A percentile compares a stretch with the other conserved stretches of the same genome.
Evolutionary conservation across 106 monocot genomes (phyloP).

Genomic region (Vanilla planifolia): DNA sequence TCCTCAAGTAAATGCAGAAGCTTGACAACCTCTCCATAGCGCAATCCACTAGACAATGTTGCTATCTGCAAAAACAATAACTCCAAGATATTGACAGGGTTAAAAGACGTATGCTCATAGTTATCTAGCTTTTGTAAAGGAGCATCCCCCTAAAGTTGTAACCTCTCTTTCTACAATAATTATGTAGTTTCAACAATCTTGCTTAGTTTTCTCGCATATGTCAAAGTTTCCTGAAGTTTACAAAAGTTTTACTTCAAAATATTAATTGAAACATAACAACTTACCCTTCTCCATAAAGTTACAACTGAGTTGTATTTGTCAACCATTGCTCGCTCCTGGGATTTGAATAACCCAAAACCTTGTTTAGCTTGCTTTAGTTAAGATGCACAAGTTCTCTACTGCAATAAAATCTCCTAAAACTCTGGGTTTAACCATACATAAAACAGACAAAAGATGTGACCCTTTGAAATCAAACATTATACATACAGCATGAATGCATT

Average conservation of each 20-base stretch:
- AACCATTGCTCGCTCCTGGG: constrained; percentile 57
- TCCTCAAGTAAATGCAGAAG: constrained; percentile 73
- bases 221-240: too few species aligned
- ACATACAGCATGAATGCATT: not conserved
- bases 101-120: too few species aligned
- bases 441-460: not conserved
- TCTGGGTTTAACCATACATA: not conserved
- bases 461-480: not conserved
- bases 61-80: constrained; percentile 68
- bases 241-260: too few species aligned
- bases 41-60: constrained; percentile 57
- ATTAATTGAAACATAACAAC: constrained; percentile 8
- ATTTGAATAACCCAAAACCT: constrained; percentile 72
- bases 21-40: constrained; percentile 66
- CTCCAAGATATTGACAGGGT: too few species aligned
- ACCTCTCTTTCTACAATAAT: too few species aligned
- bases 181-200: too few species aligned
- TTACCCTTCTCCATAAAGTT: constrained; percentile 90
- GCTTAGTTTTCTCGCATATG: too few species aligned
- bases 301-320: constrained; percentile 82
- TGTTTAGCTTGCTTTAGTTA: constrained; percentile 61
- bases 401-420: not conserved
- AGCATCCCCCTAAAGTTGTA: too few species aligned
- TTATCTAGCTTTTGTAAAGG: too few species aligned
- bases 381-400: constrained; percentile 14